phyloP scores from a whole-genome alignment of 441 rosid species.

The Erodium moschatum region DNA sequence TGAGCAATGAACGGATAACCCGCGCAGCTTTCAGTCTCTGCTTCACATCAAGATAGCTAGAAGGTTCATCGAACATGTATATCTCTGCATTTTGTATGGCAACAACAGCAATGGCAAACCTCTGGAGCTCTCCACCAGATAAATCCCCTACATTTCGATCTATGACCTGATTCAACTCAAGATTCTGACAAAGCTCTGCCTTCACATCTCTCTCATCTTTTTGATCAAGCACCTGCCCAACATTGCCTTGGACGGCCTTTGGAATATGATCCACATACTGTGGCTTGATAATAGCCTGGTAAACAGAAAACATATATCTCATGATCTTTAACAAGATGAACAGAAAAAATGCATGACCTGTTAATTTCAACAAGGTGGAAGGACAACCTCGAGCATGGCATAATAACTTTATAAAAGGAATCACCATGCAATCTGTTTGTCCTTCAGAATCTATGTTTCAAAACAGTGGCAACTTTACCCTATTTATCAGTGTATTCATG shows the following conservation, averaged over 20 bases:
- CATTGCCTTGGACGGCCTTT: conserved; percentile 84
- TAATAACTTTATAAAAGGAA: no score
- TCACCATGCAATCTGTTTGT: no score
- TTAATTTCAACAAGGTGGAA: neutral
- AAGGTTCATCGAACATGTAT: conserved; percentile 97
- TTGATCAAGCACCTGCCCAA: conserved; percentile 86
- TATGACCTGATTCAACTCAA: conserved; percentile 85
- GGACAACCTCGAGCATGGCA: no score
- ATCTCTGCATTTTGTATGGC: conserved; percentile 92
- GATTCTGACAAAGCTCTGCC: conserved; percentile 61
- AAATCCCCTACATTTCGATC: conserved; percentile 82
- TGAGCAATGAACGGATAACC: conserved; percentile 76
- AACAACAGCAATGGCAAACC: conserved; percentile 92
- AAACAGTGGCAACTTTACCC: no score
- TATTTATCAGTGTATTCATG: no score
- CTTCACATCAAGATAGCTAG: conserved; percentile 95
- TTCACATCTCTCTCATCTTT: conserved; percentile 74
- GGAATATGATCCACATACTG: conserved; percentile 98
- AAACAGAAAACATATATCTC: conserved; percentile 12
- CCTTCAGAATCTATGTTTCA: no score
- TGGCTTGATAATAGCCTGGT: conserved; percentile 91
- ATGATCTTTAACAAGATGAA: neutral
- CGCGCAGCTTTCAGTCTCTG: conserved; percentile 97
- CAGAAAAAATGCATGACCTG: neutral
- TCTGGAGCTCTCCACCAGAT: conserved; percentile 97